Percentiles rank a stretch among this genome's conserved stretches.
These are phyloP conservation scores for Acanthamoeba sp. DNA, from an alignment of 208 protist species.

Conservation along the genomic window DNA sequence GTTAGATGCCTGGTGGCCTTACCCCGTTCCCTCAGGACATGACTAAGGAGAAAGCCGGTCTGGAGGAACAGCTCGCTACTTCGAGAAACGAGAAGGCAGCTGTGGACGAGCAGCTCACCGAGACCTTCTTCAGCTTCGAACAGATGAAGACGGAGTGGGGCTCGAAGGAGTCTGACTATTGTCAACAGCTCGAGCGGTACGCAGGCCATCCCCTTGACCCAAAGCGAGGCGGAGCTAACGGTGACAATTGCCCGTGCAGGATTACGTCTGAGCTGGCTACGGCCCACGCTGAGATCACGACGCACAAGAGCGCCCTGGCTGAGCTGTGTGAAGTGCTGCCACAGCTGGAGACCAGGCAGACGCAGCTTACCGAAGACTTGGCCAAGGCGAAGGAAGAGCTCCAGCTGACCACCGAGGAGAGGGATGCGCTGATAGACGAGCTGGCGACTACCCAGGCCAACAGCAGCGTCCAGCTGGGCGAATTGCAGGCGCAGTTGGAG, in stretches of 20 bases:
- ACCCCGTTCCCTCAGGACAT: not conserved
- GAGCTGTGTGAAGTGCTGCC: constrained; percentile 39
- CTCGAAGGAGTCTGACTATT: not conserved
- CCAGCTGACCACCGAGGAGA: not conserved
- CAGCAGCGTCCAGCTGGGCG: not conserved
- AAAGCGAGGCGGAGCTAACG: too few relatives aligned
- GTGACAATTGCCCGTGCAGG: not conserved
- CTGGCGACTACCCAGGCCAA: not conserved
- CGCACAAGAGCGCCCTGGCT: not conserved
- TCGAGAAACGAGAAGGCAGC: constrained; percentile 13
- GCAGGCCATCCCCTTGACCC: not conserved
- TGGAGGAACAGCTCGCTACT: not conserved
- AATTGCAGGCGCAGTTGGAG: not conserved
- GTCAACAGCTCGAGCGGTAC: not conserved
- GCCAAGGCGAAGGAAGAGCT: not conserved
- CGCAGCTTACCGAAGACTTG: not conserved
- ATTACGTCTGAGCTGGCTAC: not conserved
- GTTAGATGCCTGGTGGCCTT: too few relatives aligned
- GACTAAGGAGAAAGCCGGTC: not conserved
- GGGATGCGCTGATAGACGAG: not conserved
- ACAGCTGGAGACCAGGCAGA: not conserved
- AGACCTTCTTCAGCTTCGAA: constrained; percentile 67
- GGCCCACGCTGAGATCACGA: too few relatives aligned
- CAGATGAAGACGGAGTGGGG: constrained; percentile 22
- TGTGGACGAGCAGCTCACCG: constrained; percentile 72